Evolutionary conservation across 2,329 filamentous ascomycete species (phyloP).

Genomic region (Colletotrichum truncatum): DNA sequence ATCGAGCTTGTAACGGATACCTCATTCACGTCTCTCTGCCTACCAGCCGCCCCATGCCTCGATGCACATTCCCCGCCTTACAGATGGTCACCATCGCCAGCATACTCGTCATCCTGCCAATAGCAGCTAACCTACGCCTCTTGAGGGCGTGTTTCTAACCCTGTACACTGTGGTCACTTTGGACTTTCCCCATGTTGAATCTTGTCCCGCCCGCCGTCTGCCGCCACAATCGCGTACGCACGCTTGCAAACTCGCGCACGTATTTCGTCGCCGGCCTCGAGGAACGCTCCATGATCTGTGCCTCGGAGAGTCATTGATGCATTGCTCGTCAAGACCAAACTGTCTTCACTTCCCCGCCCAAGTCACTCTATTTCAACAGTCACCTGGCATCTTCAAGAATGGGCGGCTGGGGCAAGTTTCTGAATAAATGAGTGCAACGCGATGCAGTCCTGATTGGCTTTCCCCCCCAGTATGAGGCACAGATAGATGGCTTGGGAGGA

Average conservation of each 20-base stretch:
- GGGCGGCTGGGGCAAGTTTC: not conserved
- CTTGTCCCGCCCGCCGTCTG: slow-evolving; percentile 7
- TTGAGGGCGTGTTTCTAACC: not conserved
- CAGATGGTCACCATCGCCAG: not conserved
- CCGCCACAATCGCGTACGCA: not conserved
- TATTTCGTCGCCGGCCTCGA: not conserved
- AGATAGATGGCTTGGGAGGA: not conserved
- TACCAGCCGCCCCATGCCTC: not conserved
- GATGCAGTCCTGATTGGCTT: not conserved
- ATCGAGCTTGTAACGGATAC: not conserved
- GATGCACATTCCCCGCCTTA: not conserved
- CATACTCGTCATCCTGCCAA: not conserved
- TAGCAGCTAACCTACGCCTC: not conserved
- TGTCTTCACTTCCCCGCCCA: not conserved
- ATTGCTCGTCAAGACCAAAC: not conserved
- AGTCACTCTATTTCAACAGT: not conserved
- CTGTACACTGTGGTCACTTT: not conserved
- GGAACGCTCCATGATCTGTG: not conserved
- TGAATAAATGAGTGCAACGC: not conserved
- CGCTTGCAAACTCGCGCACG: not conserved
- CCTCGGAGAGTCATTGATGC: not conserved
- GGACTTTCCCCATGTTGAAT: not conserved
- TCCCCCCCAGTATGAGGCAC: not conserved
- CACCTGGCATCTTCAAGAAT: not conserved
- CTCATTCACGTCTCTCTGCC: too few species aligned